These are phyloP conservation scores for Lentinula boryana DNA, from an alignment of 768 basidiomycete genomes.

Conservation along the genomic window DNA sequence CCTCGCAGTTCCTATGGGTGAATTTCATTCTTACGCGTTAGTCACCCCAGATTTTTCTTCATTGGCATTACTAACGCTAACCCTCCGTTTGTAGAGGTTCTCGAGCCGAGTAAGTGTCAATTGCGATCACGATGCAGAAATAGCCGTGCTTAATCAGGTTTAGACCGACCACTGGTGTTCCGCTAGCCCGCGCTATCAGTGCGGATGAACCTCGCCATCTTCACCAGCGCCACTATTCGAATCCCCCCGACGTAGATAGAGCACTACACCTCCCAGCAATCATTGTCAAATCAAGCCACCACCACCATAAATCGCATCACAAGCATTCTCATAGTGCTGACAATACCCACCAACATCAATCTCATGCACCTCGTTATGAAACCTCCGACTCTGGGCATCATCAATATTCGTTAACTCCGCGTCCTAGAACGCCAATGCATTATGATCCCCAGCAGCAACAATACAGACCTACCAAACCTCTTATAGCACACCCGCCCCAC, in stretches of 20 bases:
- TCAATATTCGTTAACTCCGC: background rate
- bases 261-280: background rate
- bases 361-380: background rate
- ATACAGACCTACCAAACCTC: background rate
- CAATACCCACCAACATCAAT: background rate
- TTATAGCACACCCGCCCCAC: background rate
- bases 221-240: slow-evolving; percentile 5
- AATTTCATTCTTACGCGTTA: background rate
- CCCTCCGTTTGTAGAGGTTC: background rate
- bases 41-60: background rate
- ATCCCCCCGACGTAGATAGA: slow-evolving; percentile 3
- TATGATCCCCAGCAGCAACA: background rate
- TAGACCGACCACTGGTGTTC: background rate
- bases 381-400: background rate
- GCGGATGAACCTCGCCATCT: background rate
- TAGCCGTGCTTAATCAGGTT: background rate
- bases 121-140: background rate
- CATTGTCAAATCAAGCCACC: background rate
- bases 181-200: background rate
- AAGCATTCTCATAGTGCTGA: slow-evolving; percentile 1
- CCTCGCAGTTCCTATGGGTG: background rate
- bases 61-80: background rate
- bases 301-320: background rate
- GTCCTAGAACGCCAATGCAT: background rate
- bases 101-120: background rate